These are phyloP conservation scores for Parsonsia alboflavescens DNA, from an alignment of 257 asterid genomes.

Conservation along the genomic window DNA sequence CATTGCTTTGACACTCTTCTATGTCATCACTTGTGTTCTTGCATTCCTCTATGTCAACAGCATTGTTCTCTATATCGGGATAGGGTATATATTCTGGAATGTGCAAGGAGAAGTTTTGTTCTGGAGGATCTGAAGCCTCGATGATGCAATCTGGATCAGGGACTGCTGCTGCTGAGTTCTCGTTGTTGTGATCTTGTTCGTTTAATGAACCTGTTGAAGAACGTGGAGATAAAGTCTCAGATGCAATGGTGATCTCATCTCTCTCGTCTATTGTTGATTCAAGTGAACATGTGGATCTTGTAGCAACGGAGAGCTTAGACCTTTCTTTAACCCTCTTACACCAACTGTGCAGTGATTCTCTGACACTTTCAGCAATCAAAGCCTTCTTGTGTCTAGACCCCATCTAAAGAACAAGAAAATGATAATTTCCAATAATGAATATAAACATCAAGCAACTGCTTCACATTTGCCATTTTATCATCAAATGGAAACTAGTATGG, in stretches of 20 bases:
- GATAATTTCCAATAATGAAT: not conserved
- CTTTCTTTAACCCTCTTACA: conserved; percentile 77
- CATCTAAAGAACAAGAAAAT: conserved; percentile 37
- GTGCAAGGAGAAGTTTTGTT: conserved; percentile 27
- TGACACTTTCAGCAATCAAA: conserved; percentile 74
- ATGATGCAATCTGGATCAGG: conserved; percentile 25
- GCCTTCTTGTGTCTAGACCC: conserved; percentile 84
- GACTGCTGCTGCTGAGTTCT: conserved; percentile 4
- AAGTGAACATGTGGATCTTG: conserved; percentile 66
- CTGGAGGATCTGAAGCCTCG: conserved; percentile 18
- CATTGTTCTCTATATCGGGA: conserved; percentile 21
- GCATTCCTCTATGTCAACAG: conserved; percentile 23
- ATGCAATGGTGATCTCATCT: conserved; percentile 56
- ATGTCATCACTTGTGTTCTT: conserved; percentile 16
- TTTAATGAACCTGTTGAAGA: conserved; percentile 50
- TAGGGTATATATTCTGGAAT: conserved; percentile 25
- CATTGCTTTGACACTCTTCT: conserved; percentile 26
- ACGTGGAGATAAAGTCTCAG: conserved; percentile 59
- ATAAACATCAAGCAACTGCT: not conserved
- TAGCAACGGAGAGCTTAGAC: conserved; percentile 61
- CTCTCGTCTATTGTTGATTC: conserved; percentile 54
- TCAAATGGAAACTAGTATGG: not conserved
- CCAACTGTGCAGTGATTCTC: conserved; percentile 87
- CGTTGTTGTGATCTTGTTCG: conserved; percentile 25
- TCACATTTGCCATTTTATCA: not conserved